Base-by-base conservation (phyloP, 139 green algal genomes). In the Edaphochlamys debaryana region DNA sequence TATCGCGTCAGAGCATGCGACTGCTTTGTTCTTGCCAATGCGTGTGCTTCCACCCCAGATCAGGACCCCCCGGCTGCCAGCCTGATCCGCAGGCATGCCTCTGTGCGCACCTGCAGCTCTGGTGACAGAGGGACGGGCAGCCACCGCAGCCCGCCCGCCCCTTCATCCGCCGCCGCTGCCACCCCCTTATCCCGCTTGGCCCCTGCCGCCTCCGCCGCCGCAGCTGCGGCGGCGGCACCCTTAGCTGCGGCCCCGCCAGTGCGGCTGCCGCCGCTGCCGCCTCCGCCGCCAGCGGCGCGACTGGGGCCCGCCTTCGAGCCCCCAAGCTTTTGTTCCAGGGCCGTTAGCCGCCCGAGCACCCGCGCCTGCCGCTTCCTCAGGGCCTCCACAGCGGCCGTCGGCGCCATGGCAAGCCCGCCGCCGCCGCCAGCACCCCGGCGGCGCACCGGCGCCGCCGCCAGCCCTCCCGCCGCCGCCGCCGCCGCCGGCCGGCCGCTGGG, bases 311-410 rank as follows among this genome's bases (percentile, higher is more conserved):
- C n/a, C n/a, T n/a, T n/a, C n/a, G n/a, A n/a, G n/a, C n/a, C 34
- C 5, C 37, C 80, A 27, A 75, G 29, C 1, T 34, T 70, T 34
- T 74, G n/a, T 41, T 87, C 73, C 30, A 87, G 52, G 1, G 66
- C 73, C 30, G 34, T 25, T 17, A 87, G 22, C 0, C 73, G 73
- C 17, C 66, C 67, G 67, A 87, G 66, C 38, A 87, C 29, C 56
- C 41, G 22, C 38, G 69, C 56, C 83, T 87, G 83, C n/a, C 82
- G 64, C 6, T 23, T 36, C 73, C 64, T 77, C 40, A 87, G 41
- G 22, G 45, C 67, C 38, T 71, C 45, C 30, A 34, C 74, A 13
- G 64, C 41, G 5, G 52, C 69, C 32, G 36, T 37, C 42, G 22
- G 41, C 9, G n/a, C 27, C 34, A 36, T 37, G 48, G 48, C 34